Evolutionary conservation across 257 asterid species (phyloP).

Genomic region (Solanum bulbocastanum): DNA sequence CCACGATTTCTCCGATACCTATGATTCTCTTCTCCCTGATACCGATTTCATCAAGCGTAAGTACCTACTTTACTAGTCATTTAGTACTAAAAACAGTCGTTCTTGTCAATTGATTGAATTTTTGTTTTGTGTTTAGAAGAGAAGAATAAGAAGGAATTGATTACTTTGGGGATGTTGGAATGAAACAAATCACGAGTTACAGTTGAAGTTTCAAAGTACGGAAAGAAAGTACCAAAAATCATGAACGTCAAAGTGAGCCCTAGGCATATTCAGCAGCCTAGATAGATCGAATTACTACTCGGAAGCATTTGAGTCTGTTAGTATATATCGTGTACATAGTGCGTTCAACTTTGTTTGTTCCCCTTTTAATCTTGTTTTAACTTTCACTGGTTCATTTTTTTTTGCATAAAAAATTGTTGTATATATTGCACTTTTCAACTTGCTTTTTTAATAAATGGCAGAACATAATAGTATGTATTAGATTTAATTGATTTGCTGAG

Average conservation of each 20-base stretch:
- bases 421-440: not conserved
- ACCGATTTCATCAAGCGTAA: slow-evolving; percentile 21
- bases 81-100: not conserved
- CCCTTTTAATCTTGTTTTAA: not conserved
- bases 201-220: slow-evolving; percentile 36
- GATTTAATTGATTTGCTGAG: too few species aligned
- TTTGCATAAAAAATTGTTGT: not conserved
- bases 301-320: too few species aligned
- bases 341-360: not conserved
- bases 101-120: not conserved
- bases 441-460: not conserved
- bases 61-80: not conserved
- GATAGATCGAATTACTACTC: slow-evolving; percentile 13
- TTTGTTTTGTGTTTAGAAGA: slow-evolving; percentile 10
- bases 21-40: not conserved
- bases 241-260: slow-evolving; percentile 52
- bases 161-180: slow-evolving; percentile 43
- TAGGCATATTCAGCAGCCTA: slow-evolving; percentile 65
- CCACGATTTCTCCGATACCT: not conserved
- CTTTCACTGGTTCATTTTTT: not conserved
- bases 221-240: slow-evolving; percentile 48
- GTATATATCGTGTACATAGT: not conserved
- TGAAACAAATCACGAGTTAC: slow-evolving; percentile 48
- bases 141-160: slow-evolving; percentile 28
- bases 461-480: too few species aligned